Base-by-base conservation (phyloP, 192 early-diverging fungal genomes). In the Coemansia sp. region DNA sequence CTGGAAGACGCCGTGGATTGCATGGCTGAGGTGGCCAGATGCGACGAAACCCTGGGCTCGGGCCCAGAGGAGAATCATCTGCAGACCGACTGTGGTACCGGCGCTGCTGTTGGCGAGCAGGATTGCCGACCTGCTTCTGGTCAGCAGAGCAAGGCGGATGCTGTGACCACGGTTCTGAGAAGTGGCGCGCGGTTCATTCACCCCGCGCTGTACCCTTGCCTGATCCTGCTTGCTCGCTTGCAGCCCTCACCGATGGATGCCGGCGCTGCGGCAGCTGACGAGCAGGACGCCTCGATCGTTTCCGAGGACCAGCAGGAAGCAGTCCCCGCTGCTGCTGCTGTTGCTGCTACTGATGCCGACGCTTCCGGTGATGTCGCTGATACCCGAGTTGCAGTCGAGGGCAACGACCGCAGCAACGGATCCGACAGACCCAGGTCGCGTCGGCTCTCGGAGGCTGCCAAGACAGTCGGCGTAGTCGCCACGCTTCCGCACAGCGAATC, bases 131-230 rank as follows among this genome's bases (percentile, higher is more conserved):
- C 39, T 9, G 39, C 14, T 9, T 42, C 39, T 9, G 13, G 5
- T 16, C 39, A 42, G 39, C 39, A 42, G 39, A 16, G 14, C 2
- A 42, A 10, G 8, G 34, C 30, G 19, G 22, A 29, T 19, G 14
- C 62, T 1, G 55, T 62, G 3, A 63, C 30, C 30, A 62, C 55
- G 9, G 65, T 67, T 1, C 49, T 77, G 55, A 64, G 69, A 34
- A 71, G 61, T 29, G 67, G 81, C 22, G 74, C 81, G 14, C 64
- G 71, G 24, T 81, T 82, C 47, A 85, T 95, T 30, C 91, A 95
- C 67, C 93, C 94, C 9, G 87, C 89, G 8, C 79, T 98, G 10
- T 98, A 91, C 81, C 94, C 95, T 18, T 87, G 95, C 42, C 73
- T 98, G 63, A 90, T 91, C 2, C 79, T 98, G 18, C 75, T 98